Percentiles rank a stretch among this genome's conserved stretches.
Evolutionary conservation across 2,329 filamentous ascomycete species (phyloP).

Genomic region (Zymoseptoria brevis): DNA sequence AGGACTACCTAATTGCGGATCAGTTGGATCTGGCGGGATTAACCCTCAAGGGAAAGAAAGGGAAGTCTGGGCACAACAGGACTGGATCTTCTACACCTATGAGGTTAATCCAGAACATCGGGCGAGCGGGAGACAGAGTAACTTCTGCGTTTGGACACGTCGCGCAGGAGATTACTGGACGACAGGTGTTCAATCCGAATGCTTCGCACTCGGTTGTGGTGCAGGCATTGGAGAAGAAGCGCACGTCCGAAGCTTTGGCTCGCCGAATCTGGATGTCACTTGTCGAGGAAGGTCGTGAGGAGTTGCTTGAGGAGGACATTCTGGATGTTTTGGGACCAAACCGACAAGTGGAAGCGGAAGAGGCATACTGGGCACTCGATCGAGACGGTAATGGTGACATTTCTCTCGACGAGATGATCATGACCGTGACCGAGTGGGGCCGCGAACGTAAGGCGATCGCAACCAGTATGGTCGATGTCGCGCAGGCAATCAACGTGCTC

Average conservation of each 20-base stretch:
- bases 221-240: slow-evolving; percentile 76
- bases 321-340: slow-evolving; percentile 74
- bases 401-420: slow-evolving; percentile 88
- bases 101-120: slow-evolving; percentile 61
- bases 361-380: slow-evolving; percentile 75
- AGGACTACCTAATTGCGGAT: slow-evolving; percentile 88
- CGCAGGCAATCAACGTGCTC: slow-evolving; percentile 84
- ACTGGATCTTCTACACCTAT: slow-evolving; percentile 67
- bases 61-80: slow-evolving; percentile 37
- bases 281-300: slow-evolving; percentile 78
- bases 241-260: slow-evolving; percentile 84
- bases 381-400: slow-evolving; percentile 88
- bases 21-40: slow-evolving; percentile 53
- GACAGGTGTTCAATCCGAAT: slow-evolving; percentile 88
- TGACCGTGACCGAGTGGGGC: slow-evolving; percentile 75
- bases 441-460: slow-evolving; percentile 81
- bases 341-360: slow-evolving; percentile 70
- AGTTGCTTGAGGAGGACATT: slow-evolving; percentile 72
- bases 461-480: slow-evolving; percentile 94
- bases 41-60: slow-evolving; percentile 42
- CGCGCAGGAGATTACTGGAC: slow-evolving; percentile 89
- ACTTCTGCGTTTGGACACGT: slow-evolving; percentile 89
- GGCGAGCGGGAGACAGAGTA: slow-evolving; percentile 83
- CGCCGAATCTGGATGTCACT: slow-evolving; percentile 97
- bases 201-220: slow-evolving; percentile 84